phyloP scores from a whole-genome alignment of 306 rosid genomes.

The Cucumis hystrix region DNA sequence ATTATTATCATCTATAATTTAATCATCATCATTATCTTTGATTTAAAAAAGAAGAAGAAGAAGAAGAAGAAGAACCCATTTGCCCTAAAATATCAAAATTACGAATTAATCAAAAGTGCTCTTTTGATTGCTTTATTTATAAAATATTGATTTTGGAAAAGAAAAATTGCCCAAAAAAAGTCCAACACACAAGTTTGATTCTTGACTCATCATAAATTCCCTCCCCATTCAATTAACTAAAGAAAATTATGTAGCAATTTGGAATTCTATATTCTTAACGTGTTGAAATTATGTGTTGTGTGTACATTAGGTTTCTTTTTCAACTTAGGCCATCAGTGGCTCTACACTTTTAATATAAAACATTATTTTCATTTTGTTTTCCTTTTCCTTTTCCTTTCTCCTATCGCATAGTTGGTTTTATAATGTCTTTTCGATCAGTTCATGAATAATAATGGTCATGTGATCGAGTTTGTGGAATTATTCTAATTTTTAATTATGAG shows the following conservation, averaged over 20 bases:
- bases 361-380: neutral
- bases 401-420: neutral
- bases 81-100: neutral
- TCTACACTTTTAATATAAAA: neutral
- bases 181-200: neutral
- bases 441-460: neutral
- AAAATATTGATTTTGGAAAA: neutral
- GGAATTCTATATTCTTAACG: neutral
- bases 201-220: neutral
- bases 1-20: neutral
- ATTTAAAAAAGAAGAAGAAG: neutral
- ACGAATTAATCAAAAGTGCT: neutral
- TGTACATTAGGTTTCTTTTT: neutral
- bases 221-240: neutral
- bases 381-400: no score
- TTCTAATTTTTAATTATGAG: no score
- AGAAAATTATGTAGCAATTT: neutral
- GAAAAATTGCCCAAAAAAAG: neutral
- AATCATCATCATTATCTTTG: neutral
- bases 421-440: neutral
- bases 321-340: neutral
- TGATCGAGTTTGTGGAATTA: neutral
- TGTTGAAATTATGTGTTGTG: neutral
- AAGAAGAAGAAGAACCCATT: neutral
- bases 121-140: neutral